Evolutionary conservation across 116 monocot species (phyloP).

Genomic region (Phalaenopsis hybrid): DNA sequence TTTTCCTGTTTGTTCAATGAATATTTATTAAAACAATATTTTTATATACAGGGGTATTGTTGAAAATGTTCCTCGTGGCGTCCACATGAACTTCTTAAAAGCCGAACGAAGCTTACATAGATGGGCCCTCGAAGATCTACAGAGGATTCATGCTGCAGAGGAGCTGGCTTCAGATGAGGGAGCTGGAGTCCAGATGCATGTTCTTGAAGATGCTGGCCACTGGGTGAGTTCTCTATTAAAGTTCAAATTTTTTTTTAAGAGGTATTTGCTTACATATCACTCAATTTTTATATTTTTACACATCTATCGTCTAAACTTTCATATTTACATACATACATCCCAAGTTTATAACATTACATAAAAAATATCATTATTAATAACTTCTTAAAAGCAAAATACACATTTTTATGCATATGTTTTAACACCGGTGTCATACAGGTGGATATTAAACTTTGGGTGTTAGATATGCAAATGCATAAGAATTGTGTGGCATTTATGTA

Average conservation of each 20-base stretch:
- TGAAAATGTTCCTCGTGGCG: constrained; percentile 83
- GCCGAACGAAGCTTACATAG: constrained; percentile 93
- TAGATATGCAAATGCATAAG: too few relatives aligned
- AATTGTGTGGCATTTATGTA: too few relatives aligned
- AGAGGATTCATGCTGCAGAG: constrained; percentile 86
- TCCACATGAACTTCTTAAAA: constrained; percentile 87
- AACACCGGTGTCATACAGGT: too few relatives aligned
- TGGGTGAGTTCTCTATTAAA: constrained; percentile 42
- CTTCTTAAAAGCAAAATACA: too few relatives aligned
- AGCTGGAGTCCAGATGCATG: constrained; percentile 90
- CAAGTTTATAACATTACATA: too few relatives aligned
- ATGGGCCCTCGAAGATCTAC: constrained; percentile 92
- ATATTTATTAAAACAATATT: background rate
- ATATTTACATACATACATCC: too few relatives aligned
- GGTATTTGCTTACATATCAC: too few relatives aligned
- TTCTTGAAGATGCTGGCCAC: constrained; percentile 96
- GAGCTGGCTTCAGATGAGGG: constrained; percentile 76
- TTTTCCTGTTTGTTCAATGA: background rate
- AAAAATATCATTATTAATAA: too few relatives aligned
- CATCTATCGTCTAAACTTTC: too few relatives aligned
- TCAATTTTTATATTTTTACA: too few relatives aligned
- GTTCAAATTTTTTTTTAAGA: background rate
- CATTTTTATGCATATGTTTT: too few relatives aligned
- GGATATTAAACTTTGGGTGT: too few relatives aligned
- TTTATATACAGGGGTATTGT: constrained; percentile 58